A percentile compares a stretch with the other conserved stretches of the same genome.
These are phyloP conservation scores for Fusarium goolgardi DNA, from an alignment of 2,329 filamentous ascomycete genomes.

Conservation along the genomic window DNA sequence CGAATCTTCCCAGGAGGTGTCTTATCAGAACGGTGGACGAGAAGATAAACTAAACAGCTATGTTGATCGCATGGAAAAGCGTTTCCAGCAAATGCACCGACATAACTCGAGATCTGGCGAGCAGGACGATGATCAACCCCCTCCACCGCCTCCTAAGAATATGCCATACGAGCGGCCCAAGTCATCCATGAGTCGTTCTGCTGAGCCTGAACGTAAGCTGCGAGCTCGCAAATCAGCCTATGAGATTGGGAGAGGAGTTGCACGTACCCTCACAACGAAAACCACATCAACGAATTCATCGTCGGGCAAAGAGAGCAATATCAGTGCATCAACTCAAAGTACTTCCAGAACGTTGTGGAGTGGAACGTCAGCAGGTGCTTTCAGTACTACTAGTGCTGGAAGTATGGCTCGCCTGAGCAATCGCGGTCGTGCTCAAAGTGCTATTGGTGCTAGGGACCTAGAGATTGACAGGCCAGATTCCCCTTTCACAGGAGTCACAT, in stretches of 20 bases:
- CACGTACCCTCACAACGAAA: conserved; percentile 87
- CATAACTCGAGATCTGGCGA: conserved; percentile 59
- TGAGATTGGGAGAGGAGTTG: conserved; percentile 77
- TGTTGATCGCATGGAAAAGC: conserved; percentile 90
- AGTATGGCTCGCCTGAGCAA: conserved; percentile 84
- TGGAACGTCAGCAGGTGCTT: conserved; percentile 86
- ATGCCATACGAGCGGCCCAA: conserved; percentile 65
- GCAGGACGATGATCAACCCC: conserved; percentile 65
- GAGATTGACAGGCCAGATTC: conserved; percentile 69
- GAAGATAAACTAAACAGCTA: conserved; percentile 82
- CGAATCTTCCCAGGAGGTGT: conserved; percentile 63
- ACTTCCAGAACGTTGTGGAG: conserved; percentile 94
- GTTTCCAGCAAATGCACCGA: conserved; percentile 77
- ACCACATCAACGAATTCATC: conserved; percentile 86
- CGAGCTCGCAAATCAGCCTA: conserved; percentile 79
- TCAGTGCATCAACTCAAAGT: conserved; percentile 78
- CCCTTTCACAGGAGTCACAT: conserved; percentile 82
- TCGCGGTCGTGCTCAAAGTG: conserved; percentile 71
- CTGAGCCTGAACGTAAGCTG: conserved; percentile 60
- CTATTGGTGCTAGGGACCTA: conserved; percentile 69
- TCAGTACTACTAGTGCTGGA: conserved; percentile 95
- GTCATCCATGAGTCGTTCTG: conserved; percentile 64
- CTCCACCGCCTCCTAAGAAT: conserved; percentile 69
- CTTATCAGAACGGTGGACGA: conserved; percentile 55
- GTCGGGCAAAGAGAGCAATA: conserved; percentile 75